phyloP scores from a whole-genome alignment of 495 filamentous ascomycete species.

The Penicillium antarcticum region DNA sequence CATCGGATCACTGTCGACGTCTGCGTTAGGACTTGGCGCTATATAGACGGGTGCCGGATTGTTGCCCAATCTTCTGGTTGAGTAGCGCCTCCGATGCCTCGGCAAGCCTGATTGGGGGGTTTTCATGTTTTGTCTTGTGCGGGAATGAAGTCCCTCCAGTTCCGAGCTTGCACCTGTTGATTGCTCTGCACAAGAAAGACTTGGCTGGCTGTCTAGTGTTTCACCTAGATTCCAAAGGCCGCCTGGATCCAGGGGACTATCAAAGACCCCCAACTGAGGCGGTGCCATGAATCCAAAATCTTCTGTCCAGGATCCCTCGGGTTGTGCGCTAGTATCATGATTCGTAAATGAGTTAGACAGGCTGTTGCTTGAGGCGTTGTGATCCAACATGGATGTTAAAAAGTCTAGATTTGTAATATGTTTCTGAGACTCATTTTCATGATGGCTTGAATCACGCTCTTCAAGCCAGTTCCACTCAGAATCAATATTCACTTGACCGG shows the following conservation, averaged over 20 bases:
- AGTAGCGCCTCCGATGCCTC: background rate
- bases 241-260: background rate
- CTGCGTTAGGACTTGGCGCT: background rate
- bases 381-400: background rate
- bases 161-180: background rate
- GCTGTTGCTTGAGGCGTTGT: background rate
- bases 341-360: no score
- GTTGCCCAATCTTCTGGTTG: background rate
- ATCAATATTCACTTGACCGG: background rate
- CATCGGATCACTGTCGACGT: slow-evolving; percentile 42
- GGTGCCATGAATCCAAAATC: background rate
- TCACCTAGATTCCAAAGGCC: background rate
- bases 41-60: background rate
- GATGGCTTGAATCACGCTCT: background rate
- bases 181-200: background rate
- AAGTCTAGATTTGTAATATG: background rate
- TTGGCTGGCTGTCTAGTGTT: background rate
- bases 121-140: background rate
- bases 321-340: background rate
- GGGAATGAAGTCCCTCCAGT: background rate
- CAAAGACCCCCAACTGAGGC: background rate
- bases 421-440: background rate
- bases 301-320: background rate
- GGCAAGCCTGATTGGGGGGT: background rate
- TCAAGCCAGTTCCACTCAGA: background rate